Base-by-base conservation (phyloP, 148 eudicot species). In the Gaultheria prostrata region DNA sequence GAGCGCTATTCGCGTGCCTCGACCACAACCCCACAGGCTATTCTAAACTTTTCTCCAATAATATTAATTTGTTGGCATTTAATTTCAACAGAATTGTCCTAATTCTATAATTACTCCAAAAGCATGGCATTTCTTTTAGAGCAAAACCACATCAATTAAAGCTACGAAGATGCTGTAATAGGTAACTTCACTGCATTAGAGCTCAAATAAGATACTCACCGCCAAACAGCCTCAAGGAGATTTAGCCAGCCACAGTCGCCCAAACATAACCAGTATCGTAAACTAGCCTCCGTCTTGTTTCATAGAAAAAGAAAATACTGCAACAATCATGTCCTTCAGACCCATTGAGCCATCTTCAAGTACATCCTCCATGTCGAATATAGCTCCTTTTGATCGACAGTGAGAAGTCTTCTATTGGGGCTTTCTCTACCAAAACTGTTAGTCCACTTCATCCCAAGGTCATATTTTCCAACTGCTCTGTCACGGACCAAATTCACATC, bases 161-260 rank as follows among this genome's bases (percentile, higher is more conserved):
- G 54, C 39, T n/a, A n/a, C 13, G 53, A 69, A 30, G 1, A 69
- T n/a, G 57, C 24, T 32, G 21, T 49, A 63, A 26, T 45, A 65
- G 24, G 45, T 35, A 80, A 80, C 18, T 63, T 63, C 72, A 26
- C 32, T n/a, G 65, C n/a, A 61, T 28, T 30, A 3, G 54, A 8
- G 48, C 24, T 12, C 46, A n/a, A 30, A 45, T 67, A 28, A 15
- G 77, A 32, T 32, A 81, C 83, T 69, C 77, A 81, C 77, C 83
- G 20, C 48, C 83, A 21, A 70, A 69, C 77, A 46, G 61, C 32
- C 48, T 11, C 30, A 11, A 49, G 77, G 20, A 70, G 18, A 30
- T 46, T 24, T 69, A 49, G 1, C 76, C 57, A 48, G 46, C 43
- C 59, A 81, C 24, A 9, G 4, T 6, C 20, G 72, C 71, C 43